These are phyloP conservation scores for Argentina anserina DNA, from an alignment of 306 rosid species.

Conservation along the genomic window DNA sequence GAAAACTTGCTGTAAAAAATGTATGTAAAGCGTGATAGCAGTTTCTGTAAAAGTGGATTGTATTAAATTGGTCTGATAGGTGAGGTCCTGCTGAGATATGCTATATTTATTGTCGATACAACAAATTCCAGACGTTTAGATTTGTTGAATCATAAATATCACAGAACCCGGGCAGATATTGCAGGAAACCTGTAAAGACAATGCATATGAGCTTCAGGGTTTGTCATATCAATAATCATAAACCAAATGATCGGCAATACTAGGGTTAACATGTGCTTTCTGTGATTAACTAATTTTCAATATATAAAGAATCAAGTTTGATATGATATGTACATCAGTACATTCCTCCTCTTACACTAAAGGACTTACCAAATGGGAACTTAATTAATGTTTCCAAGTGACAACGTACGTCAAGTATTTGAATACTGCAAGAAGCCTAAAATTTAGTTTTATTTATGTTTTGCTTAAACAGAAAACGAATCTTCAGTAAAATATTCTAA, in stretches of 20 bases:
- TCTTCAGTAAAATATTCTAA: background rate
- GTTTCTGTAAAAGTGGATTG: background rate
- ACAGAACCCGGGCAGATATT: background rate
- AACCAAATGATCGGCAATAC: background rate
- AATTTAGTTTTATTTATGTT: background rate
- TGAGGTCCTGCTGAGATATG: conserved; percentile 2
- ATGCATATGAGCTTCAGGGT: background rate
- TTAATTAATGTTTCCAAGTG: too few species aligned
- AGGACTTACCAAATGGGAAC: too few species aligned
- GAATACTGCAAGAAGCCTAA: background rate
- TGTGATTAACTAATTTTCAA: too few species aligned
- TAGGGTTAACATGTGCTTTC: background rate
- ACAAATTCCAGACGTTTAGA: background rate
- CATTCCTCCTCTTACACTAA: too few species aligned
- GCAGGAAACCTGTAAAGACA: background rate
- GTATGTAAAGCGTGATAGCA: background rate
- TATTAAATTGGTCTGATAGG: background rate
- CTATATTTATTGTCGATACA: background rate
- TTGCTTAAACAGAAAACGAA: background rate
- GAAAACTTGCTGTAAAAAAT: background rate
- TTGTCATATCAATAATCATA: background rate
- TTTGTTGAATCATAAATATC: background rate
- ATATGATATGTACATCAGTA: too few species aligned
- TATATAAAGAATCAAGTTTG: too few species aligned
- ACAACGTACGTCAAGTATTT: background rate